phyloP scores from a whole-genome alignment of 2,329 filamentous ascomycete genomes.

The Trichoderma sp. region DNA sequence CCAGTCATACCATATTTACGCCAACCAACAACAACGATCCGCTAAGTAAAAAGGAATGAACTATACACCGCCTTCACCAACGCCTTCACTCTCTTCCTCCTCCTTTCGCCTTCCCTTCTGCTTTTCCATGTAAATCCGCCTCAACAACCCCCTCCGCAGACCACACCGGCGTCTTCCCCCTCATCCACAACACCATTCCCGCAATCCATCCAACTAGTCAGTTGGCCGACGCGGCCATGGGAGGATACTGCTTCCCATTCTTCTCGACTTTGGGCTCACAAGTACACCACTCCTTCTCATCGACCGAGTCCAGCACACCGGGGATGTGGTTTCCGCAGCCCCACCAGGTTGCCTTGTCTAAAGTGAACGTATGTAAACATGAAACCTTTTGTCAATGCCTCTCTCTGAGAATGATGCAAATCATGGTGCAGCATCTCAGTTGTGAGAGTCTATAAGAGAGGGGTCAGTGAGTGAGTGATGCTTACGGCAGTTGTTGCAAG shows the following conservation, averaged over 20 bases:
- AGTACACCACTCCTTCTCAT: slow-evolving; percentile 61
- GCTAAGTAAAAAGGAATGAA: neutral
- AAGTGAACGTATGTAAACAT: neutral
- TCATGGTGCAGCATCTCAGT: neutral
- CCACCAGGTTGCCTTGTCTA: slow-evolving; percentile 64
- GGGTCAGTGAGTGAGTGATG: slow-evolving; percentile 23
- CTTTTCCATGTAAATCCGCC: slow-evolving; percentile 24
- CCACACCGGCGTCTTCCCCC: slow-evolving; percentile 34
- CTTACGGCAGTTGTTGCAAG: slow-evolving; percentile 64
- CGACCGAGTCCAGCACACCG: slow-evolving; percentile 61
- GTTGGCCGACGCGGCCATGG: slow-evolving; percentile 53
- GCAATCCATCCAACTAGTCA: slow-evolving; percentile 41
- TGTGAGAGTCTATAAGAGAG: neutral
- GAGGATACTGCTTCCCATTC: slow-evolving; percentile 64
- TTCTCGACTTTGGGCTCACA: slow-evolving; percentile 65
- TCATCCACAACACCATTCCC: slow-evolving; percentile 32
- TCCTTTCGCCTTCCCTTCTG: neutral
- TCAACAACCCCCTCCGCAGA: slow-evolving; percentile 35
- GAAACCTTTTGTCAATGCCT: neutral
- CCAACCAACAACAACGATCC: neutral
- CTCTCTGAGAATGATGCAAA: neutral
- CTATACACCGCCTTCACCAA: neutral
- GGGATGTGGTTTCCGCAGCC: slow-evolving; percentile 65
- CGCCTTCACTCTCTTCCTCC: neutral
- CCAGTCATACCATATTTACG: neutral